Base-by-base conservation (phyloP, 495 filamentous ascomycete genomes). In the Letharia lupina region DNA sequence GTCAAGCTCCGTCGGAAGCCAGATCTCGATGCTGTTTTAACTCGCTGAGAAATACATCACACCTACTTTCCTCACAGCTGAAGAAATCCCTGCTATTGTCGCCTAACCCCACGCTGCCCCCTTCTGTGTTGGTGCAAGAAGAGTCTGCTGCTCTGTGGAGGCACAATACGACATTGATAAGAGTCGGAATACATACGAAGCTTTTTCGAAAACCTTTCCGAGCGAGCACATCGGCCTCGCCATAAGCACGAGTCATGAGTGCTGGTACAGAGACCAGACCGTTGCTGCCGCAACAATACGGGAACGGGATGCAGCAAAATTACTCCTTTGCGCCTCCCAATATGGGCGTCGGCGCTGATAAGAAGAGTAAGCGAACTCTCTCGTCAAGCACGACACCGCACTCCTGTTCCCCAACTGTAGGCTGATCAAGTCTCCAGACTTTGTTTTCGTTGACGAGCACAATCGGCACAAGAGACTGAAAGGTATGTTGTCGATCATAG, bases 401-500 rank as follows among this genome's bases (percentile, higher is more conserved):
- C 10, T 28, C 56, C 18, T 35, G 41, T 28, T 23, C 9, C 18
- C 20, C 10, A 37, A 15, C 9, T n/a, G 16, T 9, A 45, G 5
- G 37, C 52, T 74, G 50, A 68, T 56, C 20, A 23, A 37, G 60
- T 40, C 23, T 7, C 35, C 69, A 97, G 93, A 96, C 73, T 98
- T 96, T 89, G 94, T 99, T 58, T 99, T 99, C 72, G 94, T 99
- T 61, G 95, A 99, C 75, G 94, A 99, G 77, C 93, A 99, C 75
- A 99, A 98, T 77, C 87, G 94, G 56, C 94, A 99, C 78, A 97
- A 97, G 79, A 83, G 94, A 68, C 79, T 98, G 63, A 99, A 99
- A 81, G 93, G 93, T 96, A 85, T 67, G 78, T 45, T 61, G 68
- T 40, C 60, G 42, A 15, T 16, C 5, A 66, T 31, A 54, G 28